Base-by-base conservation (phyloP, 164 flowering plant genomes). In the Nymphaea colorata region DNA sequence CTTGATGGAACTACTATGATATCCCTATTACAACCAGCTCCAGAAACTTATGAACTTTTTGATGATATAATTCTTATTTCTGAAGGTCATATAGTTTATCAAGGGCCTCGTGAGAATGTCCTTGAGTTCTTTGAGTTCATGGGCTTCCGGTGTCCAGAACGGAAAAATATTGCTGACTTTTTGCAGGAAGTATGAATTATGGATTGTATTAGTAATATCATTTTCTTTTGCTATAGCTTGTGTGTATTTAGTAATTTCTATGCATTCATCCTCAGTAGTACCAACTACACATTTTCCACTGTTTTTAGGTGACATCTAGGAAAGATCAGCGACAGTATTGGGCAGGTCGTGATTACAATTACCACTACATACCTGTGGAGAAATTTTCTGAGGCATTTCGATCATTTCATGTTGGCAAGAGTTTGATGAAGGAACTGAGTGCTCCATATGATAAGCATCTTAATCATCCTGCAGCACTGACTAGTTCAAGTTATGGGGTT, bases 251-350 rank as follows among this genome's bases (percentile, higher is more conserved):
- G 36, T 25, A 25, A 25, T 51, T 51, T 15, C 14, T 51, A 51
- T 51, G 8, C 8, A 4, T 15, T 51, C 14, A 15, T 8, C 12
- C 15, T 51, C 3, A 51, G 15, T 10, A 15, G 8, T 51, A 8
- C 57, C 14, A 51, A 51, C 41, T 60, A 68, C 59, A 51, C 51
- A 64, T n/a, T 61, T 67, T 68, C 36, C 65, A 65, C 44, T 71
- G 4, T 41, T 61, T 61, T 62, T 80, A 94, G 98, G 98, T 94
- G 60, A 82, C 78, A 7, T 95, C 99, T 42, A 82, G 80, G 83
- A 95, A 95, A 74, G 99, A 95, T 76, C 99, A 95, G 74, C 86
- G 83, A 82, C 99, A 95, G 79, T 95, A 95, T 70, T 92, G 99
- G 99, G 82, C 88, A 68, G 76, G 66, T 73, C 79, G 73, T 66